Conservation (phyloP, 169 alveolate species). For the Fabrea salina region DNA sequence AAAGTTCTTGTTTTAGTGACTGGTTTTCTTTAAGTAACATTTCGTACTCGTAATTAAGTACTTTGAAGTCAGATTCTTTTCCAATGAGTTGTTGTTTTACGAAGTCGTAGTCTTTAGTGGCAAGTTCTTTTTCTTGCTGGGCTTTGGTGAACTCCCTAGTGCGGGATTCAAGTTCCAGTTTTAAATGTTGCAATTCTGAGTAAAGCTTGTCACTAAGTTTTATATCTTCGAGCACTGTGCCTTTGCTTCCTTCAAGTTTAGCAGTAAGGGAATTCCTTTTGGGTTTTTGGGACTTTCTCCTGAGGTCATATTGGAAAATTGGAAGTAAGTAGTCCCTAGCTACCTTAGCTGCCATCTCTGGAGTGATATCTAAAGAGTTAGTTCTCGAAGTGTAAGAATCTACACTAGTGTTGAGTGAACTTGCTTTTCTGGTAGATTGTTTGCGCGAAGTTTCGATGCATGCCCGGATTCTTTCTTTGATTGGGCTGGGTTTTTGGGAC, state of each 20-base stretch:
- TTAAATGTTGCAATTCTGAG: constrained; percentile 20
- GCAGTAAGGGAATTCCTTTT: not conserved
- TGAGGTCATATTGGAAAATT: constrained; percentile 36
- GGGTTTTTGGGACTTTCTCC: not conserved
- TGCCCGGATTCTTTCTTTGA: no score
- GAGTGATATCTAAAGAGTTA: constrained; percentile 12
- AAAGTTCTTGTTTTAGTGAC: not conserved
- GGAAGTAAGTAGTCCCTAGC: constrained; percentile 43
- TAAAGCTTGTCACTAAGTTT: constrained; percentile 5
- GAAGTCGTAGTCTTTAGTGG: not conserved
- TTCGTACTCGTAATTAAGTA: not conserved
- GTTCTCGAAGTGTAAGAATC: no score
- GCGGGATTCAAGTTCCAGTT: not conserved
- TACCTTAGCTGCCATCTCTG: constrained; percentile 40
- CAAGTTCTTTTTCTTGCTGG: constrained; percentile 6
- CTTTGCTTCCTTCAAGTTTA: constrained; percentile 2
- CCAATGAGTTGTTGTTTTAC: not conserved
- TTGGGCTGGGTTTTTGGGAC: no score
- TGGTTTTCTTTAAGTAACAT: not conserved
- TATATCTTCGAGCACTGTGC: not conserved
- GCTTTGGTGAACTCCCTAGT: not conserved
- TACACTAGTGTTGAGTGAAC: no score
- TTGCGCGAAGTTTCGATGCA: no score
- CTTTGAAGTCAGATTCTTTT: not conserved
- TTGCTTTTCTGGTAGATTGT: no score